Evolutionary conservation across 2,329 filamentous ascomycete species (phyloP).

Genomic region (Hypomyces rosellus): DNA sequence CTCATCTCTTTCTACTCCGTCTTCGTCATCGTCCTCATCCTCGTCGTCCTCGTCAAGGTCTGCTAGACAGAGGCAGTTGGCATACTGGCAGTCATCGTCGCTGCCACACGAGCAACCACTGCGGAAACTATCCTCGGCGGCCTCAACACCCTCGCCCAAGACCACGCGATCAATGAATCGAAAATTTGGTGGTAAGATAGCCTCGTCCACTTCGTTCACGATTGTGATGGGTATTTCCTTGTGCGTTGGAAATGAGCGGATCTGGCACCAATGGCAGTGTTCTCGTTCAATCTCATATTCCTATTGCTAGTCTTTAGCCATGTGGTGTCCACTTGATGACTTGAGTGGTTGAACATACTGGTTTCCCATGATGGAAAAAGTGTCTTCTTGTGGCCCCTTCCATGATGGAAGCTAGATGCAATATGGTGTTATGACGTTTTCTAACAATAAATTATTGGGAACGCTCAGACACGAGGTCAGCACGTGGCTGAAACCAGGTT

Average conservation of each 20-base stretch:
- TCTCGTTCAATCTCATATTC: conserved; percentile 30
- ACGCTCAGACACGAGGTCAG: too few species aligned
- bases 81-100: conserved; percentile 60
- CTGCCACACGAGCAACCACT: conserved; percentile 62
- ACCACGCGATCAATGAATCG: conserved; percentile 60
- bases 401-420: conserved; percentile 28
- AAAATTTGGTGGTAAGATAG: conserved; percentile 56
- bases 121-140: conserved; percentile 55
- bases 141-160: conserved; percentile 52
- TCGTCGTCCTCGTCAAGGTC: conserved; percentile 49
- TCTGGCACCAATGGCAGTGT: conserved; percentile 56
- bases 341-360: conserved; percentile 18
- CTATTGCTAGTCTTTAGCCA: not conserved
- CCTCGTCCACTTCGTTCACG: conserved; percentile 55
- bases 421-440: too few species aligned
- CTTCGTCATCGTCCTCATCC: conserved; percentile 33
- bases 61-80: conserved; percentile 62
- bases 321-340: not conserved
- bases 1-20: conserved; percentile 27
- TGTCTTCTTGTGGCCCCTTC: conserved; percentile 40
- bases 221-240: conserved; percentile 50
- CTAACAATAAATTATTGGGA: too few species aligned
- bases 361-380: conserved; percentile 43
- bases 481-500: too few species aligned
- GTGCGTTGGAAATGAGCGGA: conserved; percentile 48